These are phyloP conservation scores for Lepidium africanum DNA, from an alignment of 345 rosid genomes.

Conservation along the genomic window DNA sequence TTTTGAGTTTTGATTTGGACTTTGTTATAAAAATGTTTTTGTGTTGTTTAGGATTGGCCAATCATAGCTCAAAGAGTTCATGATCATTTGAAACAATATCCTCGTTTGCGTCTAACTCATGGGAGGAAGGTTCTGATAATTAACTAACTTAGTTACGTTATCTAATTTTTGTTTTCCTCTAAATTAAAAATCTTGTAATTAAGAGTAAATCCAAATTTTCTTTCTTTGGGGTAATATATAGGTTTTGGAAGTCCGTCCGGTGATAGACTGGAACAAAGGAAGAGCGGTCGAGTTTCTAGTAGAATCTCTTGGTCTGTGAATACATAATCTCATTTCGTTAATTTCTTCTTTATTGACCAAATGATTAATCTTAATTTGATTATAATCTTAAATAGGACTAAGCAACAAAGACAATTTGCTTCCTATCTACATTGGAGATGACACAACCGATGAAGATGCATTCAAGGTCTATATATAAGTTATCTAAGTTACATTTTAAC, in stretches of 20 bases:
- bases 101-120: conserved; percentile 74
- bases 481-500: neutral
- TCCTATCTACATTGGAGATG: conserved; percentile 84
- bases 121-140: conserved; percentile 70
- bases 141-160: neutral
- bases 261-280: conserved; percentile 92
- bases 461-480: conserved; percentile 41
- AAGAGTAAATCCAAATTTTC: neutral
- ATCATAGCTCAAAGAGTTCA: conserved; percentile 75
- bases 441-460: conserved; percentile 85
- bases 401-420: conserved; percentile 57
- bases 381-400: conserved; percentile 41
- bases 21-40: neutral
- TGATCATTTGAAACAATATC: conserved; percentile 67
- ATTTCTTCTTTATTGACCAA: neutral
- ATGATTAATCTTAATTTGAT: neutral
- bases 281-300: conserved; percentile 89
- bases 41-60: conserved; percentile 59
- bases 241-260: conserved; percentile 98
- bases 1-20: neutral
- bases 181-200: neutral
- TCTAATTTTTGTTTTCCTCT: neutral
- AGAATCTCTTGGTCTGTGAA: conserved; percentile 63
- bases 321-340: conserved; percentile 1
- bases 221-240: conserved; percentile 12